Evolutionary conservation across 2,329 filamentous ascomycete species (phyloP), one percentile per base, ranked within the genome.

Genomic region (Pestalotiopsis sp.): DNA sequence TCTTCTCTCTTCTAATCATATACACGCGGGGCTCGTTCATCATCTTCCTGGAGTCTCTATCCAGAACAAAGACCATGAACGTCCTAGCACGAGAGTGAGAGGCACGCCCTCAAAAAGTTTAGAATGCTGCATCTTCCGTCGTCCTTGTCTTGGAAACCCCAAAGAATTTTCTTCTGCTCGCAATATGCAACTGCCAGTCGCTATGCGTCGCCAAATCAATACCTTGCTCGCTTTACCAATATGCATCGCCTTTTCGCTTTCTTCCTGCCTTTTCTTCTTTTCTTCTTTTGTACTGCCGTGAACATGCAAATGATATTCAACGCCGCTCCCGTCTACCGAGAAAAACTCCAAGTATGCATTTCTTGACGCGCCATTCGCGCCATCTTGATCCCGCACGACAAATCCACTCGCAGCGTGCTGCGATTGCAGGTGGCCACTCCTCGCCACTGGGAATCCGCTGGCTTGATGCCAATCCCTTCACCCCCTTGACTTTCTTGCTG

Each of bases 401-500:
- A 36, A 36, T 9, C 7, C 31, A 36, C 31, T 9, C 27, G 27
- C 27, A 27, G 27, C 4, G 27, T 27, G 27, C 27, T 27, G 27
- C 27, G 27, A 27, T 27, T 27, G 27, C 27, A 27, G 27, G 27
- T 27, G 27, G 27, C 27, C 27, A 27, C 27, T 27, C 4, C 27
- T 27, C 27, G 27, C 27, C 27, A 27, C 27, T 6, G 31, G 31
- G 31, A 36, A 36, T 36, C 31, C 31, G 7, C 2, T 36, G 7
- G 31, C 31, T 36, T 36, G 6, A 9, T 36, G 31, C 9, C 31
- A 36, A 36, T 36, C 31, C 31, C 31, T 36, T n/a, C 56, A 69
- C 23, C 60, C 83, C 75, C 86, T 84, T 66, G 85, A 82, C 23
- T 67, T 67, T n/a, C 66, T 58, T 9, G n/a, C 39, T 31, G 39